phyloP scores from a whole-genome alignment of 768 basidiomycete species.

The Pleurotus cornucopiae region DNA sequence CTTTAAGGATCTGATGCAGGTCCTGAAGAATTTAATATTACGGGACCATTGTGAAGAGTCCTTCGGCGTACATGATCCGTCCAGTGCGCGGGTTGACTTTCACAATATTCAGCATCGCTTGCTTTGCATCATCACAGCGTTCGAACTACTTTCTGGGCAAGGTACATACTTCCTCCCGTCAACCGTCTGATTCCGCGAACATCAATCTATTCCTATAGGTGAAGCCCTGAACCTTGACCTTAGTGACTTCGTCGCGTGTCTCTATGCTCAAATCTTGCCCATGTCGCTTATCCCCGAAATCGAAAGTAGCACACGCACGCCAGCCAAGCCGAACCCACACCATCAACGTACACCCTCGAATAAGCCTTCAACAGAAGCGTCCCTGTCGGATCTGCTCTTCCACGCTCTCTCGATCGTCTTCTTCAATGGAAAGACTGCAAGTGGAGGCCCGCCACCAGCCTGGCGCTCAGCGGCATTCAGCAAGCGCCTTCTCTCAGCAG shows the following conservation, averaged over 20 bases:
- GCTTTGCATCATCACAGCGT: conserved; percentile 92
- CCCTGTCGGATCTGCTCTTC: conserved; percentile 71
- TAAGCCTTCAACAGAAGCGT: conserved; percentile 15
- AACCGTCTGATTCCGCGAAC: background rate
- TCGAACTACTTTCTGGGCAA: conserved; percentile 94
- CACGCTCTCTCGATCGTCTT: conserved; percentile 80
- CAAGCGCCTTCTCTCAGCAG: conserved; percentile 82
- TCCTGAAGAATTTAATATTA: conserved; percentile 73
- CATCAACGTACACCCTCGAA: conserved; percentile 25
- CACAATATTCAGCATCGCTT: conserved; percentile 55
- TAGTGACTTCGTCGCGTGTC: conserved; percentile 76
- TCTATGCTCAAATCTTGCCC: conserved; percentile 80
- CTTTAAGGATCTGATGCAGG: conserved; percentile 90
- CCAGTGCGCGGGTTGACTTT: conserved; percentile 23
- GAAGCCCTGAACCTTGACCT: conserved; percentile 98
- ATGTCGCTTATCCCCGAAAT: conserved; percentile 64
- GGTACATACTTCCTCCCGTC: conserved; percentile 40
- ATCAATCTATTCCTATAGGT: conserved; percentile 42
- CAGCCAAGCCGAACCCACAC: conserved; percentile 20
- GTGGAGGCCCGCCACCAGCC: conserved; percentile 32
- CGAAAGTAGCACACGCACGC: conserved; percentile 42
- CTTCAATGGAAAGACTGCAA: conserved; percentile 39
- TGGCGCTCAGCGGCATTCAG: conserved; percentile 88
- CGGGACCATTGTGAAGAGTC: conserved; percentile 35
- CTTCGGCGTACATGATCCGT: conserved; percentile 1